Conservation (phyloP, 208 protist genomes). For the Leishmania tropica region DNA sequence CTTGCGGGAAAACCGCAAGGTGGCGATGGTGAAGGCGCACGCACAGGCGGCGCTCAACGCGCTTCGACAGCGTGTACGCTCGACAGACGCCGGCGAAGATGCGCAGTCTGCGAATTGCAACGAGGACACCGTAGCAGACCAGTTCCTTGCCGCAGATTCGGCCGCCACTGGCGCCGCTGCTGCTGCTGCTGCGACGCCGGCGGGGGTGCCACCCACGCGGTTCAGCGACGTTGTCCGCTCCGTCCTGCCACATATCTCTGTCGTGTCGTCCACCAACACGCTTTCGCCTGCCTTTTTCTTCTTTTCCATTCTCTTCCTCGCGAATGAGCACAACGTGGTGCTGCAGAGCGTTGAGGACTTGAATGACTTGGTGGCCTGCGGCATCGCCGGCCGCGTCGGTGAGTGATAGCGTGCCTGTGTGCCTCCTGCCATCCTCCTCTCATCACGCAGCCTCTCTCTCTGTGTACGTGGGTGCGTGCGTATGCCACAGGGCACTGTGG, state of each 20-base stretch:
- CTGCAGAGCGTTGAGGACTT: slow-evolving; percentile 65
- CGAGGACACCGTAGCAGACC: background rate
- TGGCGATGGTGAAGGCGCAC: slow-evolving; percentile 33
- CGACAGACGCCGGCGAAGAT: slow-evolving; percentile 11
- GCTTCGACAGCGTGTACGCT: slow-evolving; percentile 16
- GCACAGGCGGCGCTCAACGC: slow-evolving; percentile 29
- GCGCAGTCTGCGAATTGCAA: slow-evolving; percentile 2
- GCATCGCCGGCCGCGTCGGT: slow-evolving; percentile 41
- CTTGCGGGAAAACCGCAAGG: background rate
- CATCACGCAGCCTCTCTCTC: background rate
- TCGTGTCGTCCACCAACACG: slow-evolving; percentile 74
- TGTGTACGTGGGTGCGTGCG: background rate
- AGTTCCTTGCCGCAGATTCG: background rate
- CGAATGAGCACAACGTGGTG: slow-evolving; percentile 88
- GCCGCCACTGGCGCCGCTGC: background rate
- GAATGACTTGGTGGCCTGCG: slow-evolving; percentile 65
- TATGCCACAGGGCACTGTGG: background rate
- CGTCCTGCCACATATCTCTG: slow-evolving; percentile 65
- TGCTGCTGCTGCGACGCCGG: background rate
- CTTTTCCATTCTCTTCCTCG: slow-evolving; percentile 91
- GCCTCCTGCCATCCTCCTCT: background rate
- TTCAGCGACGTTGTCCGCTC: slow-evolving; percentile 76
- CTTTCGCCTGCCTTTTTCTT: slow-evolving; percentile 92
- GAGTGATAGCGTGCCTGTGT: background rate
- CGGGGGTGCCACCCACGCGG: slow-evolving; percentile 11